Evolutionary conservation across 2,329 filamentous ascomycete genomes (phyloP), one percentile per base, ranked within the genome.

Genomic region (Monosporascus sp.): DNA sequence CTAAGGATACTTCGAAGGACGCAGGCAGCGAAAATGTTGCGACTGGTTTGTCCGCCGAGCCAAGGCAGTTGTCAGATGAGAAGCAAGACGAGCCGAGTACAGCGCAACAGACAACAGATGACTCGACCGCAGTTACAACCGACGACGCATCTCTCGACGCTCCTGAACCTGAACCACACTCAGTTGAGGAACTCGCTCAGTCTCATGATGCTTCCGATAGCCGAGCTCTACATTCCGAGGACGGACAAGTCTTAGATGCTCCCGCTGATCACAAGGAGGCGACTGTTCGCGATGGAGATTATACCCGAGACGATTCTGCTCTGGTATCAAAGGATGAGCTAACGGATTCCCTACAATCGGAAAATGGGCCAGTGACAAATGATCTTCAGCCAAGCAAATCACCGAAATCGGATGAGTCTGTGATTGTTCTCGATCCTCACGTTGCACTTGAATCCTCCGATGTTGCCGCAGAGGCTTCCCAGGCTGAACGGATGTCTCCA

Each of bases 301-400:
- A 31, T 14, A 9, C 43, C 14, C 22, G 20, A 22, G 22, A 31
- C 5, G 14, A 46, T 19, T 14, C 20, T 9, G 22, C 38, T 20
- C 38, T 43, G 3, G 11, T 14, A 19, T 43, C 40, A 19, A 43
- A 43, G 40, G 59, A 69, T 60, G 59, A 59, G 52, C 46, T 61
- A 20, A 36, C 53, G 9, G 24, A 49, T 61, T 50, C 59, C 48
- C 45, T 44, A 54, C 34, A 50, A 46, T 49, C 50, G 47, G 50
- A 59, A 11, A 63, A 66, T 16, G 34, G 53, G 36, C 45, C 51
- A 11, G 14, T 26, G 26, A 9, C 4, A 27, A n/a, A 7, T 6
- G 17, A 26, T 16, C 22, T n/a, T 7, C 22, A 46, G 22, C 11
- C 8, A 46, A 27, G 14, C 4, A 5, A 26, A 16, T 7, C 43